Percentiles rank a stretch among this genome's conserved stretches.
Evolutionary conservation across 78 protist genomes (phyloP).

Genomic region (Cavenderia fasciculata): DNA sequence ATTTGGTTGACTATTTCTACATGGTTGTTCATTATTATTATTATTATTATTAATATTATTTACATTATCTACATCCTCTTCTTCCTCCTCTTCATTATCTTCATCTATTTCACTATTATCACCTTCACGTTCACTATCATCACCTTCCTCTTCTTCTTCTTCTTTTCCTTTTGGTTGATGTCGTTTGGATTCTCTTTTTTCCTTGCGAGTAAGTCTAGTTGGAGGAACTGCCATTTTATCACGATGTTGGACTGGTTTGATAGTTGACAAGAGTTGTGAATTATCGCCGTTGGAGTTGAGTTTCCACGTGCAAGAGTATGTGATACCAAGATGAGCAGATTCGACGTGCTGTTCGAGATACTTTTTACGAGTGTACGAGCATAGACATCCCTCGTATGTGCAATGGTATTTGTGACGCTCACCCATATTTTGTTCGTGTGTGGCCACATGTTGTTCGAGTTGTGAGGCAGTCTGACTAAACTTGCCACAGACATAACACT

Average conservation of each 20-base stretch:
- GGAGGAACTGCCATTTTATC: too few relatives aligned
- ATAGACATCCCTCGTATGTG: constrained; percentile 9
- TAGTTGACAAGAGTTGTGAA: not conserved
- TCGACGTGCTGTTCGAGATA: constrained; percentile 31
- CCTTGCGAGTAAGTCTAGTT: too few relatives aligned
- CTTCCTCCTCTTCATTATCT: not conserved
- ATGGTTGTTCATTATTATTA: not conserved
- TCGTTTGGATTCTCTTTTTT: not conserved
- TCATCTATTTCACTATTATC: not conserved
- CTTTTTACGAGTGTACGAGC: not conserved
- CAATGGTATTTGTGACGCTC: constrained; percentile 31
- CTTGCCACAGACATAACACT: constrained; percentile 5
- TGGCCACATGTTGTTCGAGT: not conserved
- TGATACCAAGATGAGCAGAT: too few relatives aligned
- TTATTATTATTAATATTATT: not conserved
- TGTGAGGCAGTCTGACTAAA: not conserved
- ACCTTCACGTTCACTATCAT: not conserved
- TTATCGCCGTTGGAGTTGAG: not conserved
- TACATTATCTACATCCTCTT: not conserved
- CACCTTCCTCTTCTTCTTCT: not conserved
- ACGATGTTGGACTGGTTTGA: not conserved
- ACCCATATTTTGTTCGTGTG: not conserved
- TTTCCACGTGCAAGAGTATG: constrained; percentile 11
- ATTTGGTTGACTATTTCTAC: too few relatives aligned
- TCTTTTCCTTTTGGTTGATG: not conserved